Evolutionary conservation across 352 stramenopile genomes (phyloP).

Genomic region (Pythium sukuiense): DNA sequence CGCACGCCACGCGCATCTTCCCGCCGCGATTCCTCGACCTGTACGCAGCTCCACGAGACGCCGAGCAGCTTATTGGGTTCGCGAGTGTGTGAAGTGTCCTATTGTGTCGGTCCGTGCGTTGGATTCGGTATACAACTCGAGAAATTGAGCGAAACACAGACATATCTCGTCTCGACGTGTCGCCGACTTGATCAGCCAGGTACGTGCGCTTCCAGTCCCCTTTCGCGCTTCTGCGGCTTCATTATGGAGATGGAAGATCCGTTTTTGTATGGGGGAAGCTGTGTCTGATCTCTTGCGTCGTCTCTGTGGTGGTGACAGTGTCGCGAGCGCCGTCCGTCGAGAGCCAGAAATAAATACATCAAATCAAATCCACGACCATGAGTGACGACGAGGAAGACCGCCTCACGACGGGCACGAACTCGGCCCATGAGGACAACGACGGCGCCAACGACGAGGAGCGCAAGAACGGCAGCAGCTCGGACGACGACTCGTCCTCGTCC

Average conservation of each 20-base stretch:
- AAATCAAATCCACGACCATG: slow-evolving; percentile 23
- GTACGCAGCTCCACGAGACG: background rate
- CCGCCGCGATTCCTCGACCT: slow-evolving; percentile 15
- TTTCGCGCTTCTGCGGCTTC: background rate
- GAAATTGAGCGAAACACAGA: slow-evolving; percentile 8
- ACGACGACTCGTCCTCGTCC: slow-evolving; percentile 77
- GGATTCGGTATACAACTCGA: background rate
- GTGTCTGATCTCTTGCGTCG: background rate
- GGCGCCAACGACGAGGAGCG: slow-evolving; percentile 31
- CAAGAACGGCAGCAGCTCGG: slow-evolving; percentile 53
- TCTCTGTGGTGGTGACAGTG: slow-evolving; percentile 3
- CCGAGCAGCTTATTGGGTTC: background rate
- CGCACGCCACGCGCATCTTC: slow-evolving; percentile 7
- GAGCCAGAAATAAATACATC: slow-evolving; percentile 6
- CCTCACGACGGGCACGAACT: slow-evolving; percentile 17
- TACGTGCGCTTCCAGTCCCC: background rate
- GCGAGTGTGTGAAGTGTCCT: background rate
- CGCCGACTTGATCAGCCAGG: background rate
- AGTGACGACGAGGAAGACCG: slow-evolving; percentile 36
- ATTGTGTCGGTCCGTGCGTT: background rate
- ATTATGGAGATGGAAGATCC: background rate
- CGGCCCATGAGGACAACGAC: slow-evolving; percentile 27
- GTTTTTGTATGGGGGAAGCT: background rate
- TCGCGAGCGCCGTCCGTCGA: background rate
- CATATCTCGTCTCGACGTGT: background rate